Percentiles rank a stretch among this genome's conserved stretches.
phyloP scores from a whole-genome alignment of 169 alveolate genomes.

The Cryptosporidium ubiquitum region DNA sequence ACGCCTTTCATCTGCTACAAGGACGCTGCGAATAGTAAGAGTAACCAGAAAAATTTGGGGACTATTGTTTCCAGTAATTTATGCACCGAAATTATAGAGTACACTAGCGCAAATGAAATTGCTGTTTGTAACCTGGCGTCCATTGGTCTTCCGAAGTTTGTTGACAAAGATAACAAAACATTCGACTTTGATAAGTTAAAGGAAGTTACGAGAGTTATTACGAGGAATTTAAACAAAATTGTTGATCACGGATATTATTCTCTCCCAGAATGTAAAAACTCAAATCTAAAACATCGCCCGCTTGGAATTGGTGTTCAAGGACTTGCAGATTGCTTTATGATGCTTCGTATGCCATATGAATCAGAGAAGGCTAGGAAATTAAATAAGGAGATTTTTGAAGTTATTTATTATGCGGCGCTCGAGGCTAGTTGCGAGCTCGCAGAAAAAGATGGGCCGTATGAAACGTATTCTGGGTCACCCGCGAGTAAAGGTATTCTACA shows the following conservation, averaged over 20 bases:
- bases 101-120: slow-evolving; percentile 96
- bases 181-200: slow-evolving; percentile 84
- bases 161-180: slow-evolving; percentile 77
- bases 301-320: slow-evolving; percentile 99
- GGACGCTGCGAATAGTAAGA: slow-evolving; percentile 95
- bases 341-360: slow-evolving; percentile 95
- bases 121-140: slow-evolving; percentile 99
- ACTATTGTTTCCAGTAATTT: slow-evolving; percentile 95
- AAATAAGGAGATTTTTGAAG: slow-evolving; percentile 95
- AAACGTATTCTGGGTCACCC: slow-evolving; percentile 95
- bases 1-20: slow-evolving; percentile 98
- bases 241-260: slow-evolving; percentile 97
- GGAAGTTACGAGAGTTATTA: slow-evolving; percentile 90
- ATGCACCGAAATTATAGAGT: slow-evolving; percentile 97
- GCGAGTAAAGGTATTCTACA: slow-evolving; percentile 95
- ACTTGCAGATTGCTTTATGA: slow-evolving; percentile 96
- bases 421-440: slow-evolving; percentile 95
- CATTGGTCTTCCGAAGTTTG: slow-evolving; percentile 89
- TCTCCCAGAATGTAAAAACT: slow-evolving; percentile 90
- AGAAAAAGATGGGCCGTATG: slow-evolving; percentile 92
- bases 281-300: slow-evolving; percentile 98
- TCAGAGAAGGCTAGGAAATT: slow-evolving; percentile 92
- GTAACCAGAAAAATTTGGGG: slow-evolving; percentile 97
- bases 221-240: slow-evolving; percentile 93
- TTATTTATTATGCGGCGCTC: slow-evolving; percentile 97